These are phyloP conservation scores for Coleophoma eucalyptorum DNA, from an alignment of 2,329 filamentous ascomycete genomes.

Conservation along the genomic window DNA sequence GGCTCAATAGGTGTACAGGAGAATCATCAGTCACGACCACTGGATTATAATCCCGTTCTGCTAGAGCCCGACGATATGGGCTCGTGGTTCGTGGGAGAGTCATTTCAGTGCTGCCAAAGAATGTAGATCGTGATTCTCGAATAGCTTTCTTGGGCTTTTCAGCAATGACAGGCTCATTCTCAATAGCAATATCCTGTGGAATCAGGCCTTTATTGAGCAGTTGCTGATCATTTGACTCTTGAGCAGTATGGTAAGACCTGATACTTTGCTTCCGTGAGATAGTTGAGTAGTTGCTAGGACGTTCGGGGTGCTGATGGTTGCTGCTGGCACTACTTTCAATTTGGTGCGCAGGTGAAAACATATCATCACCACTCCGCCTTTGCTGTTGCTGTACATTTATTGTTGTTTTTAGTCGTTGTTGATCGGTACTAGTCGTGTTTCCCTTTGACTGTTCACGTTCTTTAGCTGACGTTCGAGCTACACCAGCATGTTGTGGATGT, in stretches of 20 bases:
- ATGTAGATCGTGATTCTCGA: conserved; percentile 41
- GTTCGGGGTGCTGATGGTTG: not conserved
- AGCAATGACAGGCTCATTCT: conserved; percentile 14
- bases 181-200: conserved; percentile 23
- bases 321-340: not conserved
- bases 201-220: conserved; percentile 7
- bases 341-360: conserved; percentile 13
- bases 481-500: not conserved
- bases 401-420: conserved; percentile 11
- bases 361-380: conserved; percentile 13
- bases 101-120: conserved; percentile 47
- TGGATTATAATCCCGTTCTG: conserved; percentile 13
- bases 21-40: conserved; percentile 1
- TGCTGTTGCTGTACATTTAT: conserved; percentile 6
- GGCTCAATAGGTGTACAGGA: not conserved
- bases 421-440: not conserved
- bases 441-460: not conserved
- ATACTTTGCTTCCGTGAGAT: conserved; percentile 11
- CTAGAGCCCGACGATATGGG: conserved; percentile 49
- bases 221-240: conserved; percentile 2
- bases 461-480: not conserved
- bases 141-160: conserved; percentile 24
- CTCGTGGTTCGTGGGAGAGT: conserved; percentile 51
- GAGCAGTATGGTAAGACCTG: conserved; percentile 14
- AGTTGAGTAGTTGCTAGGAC: not conserved